phyloP scores from a whole-genome alignment of 2,329 filamentous ascomycete species.

The Penicillium brasilianum region DNA sequence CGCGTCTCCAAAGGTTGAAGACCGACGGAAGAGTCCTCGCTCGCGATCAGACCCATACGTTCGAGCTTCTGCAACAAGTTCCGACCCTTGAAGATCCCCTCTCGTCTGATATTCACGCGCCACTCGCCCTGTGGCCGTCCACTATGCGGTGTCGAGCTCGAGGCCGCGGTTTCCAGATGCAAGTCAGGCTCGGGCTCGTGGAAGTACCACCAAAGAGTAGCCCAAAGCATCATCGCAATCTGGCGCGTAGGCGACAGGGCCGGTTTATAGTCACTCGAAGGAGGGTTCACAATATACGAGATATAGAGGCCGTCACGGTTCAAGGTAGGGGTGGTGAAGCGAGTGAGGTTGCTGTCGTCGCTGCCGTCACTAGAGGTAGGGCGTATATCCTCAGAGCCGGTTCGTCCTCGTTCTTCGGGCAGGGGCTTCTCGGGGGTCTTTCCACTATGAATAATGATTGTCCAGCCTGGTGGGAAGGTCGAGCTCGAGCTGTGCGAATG shows the following conservation, averaged over 20 bases:
- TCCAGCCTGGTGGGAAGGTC: constrained; percentile 80
- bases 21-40: constrained; percentile 76
- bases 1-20: constrained; percentile 63
- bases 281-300: constrained; percentile 86
- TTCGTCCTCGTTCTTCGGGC: constrained; percentile 25
- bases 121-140: constrained; percentile 84
- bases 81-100: constrained; percentile 84
- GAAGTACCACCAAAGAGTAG: constrained; percentile 96
- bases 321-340: constrained; percentile 76
- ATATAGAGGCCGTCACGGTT: constrained; percentile 85
- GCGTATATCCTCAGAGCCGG: constrained; percentile 21
- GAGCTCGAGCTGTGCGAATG: constrained; percentile 69
- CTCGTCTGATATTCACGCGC: constrained; percentile 80
- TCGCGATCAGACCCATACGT: constrained; percentile 84
- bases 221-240: constrained; percentile 96
- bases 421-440: constrained; percentile 40
- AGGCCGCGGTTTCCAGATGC: constrained; percentile 66
- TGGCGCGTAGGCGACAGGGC: constrained; percentile 81
- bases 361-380: constrained; percentile 25
- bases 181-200: constrained; percentile 77
- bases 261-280: constrained; percentile 77
- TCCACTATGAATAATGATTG: constrained; percentile 79
- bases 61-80: constrained; percentile 89
- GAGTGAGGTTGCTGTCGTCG: constrained; percentile 39
- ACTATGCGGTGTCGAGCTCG: constrained; percentile 66